Percentiles rank a stretch among this genome's conserved stretches.
These are phyloP conservation scores for Colletotrichum ledebouriae DNA, from an alignment of 2,329 filamentous ascomycete genomes.

Conservation along the genomic window DNA sequence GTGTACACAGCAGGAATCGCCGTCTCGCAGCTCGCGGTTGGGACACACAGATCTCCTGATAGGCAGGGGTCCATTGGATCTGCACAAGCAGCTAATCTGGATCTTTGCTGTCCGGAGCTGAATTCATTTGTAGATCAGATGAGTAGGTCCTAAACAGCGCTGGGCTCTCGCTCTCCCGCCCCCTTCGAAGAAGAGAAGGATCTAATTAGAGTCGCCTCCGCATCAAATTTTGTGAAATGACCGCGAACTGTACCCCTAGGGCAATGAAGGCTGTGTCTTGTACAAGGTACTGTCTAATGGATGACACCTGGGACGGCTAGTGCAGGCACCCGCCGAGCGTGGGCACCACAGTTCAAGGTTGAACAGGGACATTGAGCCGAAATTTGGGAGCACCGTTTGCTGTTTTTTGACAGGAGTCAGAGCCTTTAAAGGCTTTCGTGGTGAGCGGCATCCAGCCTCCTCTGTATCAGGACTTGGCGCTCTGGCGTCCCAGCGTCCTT, in stretches of 20 bases:
- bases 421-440: too few relatives aligned
- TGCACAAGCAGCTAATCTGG: background rate
- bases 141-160: too few relatives aligned
- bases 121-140: too few relatives aligned
- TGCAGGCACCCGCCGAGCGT: conserved; percentile 31
- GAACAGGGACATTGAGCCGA: background rate
- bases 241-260: background rate
- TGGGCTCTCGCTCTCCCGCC: too few relatives aligned
- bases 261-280: background rate
- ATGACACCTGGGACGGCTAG: conserved; percentile 8
- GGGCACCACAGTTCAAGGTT: background rate
- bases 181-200: too few relatives aligned
- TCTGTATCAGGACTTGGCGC: accelerated
- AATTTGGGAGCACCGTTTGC: background rate
- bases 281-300: background rate
- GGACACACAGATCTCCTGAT: conserved; percentile 8
- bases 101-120: too few relatives aligned
- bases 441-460: background rate
- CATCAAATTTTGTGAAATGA: background rate
- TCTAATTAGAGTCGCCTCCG: too few relatives aligned
- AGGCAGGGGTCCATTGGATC: background rate
- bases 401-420: background rate
- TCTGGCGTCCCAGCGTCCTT: too few relatives aligned
- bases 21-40: conserved; percentile 12
- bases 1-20: conserved; percentile 2